These are phyloP conservation scores for Bullera alba DNA, from an alignment of 768 basidiomycete genomes.

Conservation along the genomic window DNA sequence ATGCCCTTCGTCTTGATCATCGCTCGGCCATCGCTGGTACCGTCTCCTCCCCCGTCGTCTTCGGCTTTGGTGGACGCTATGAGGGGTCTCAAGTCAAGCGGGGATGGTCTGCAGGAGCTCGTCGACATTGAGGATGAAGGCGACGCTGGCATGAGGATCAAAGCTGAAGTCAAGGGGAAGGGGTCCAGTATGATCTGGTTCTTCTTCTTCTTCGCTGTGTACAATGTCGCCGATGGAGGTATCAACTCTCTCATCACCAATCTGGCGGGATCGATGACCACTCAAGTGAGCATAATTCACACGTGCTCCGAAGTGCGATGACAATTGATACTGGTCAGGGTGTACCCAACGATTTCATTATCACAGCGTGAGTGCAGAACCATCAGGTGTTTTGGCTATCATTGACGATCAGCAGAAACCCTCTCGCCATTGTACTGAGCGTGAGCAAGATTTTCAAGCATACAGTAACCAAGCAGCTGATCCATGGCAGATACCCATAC, in stretches of 20 bases:
- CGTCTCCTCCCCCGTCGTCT: constrained; percentile 8
- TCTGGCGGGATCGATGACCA: constrained; percentile 35
- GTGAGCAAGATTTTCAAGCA: not conserved
- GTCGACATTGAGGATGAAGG: too few species aligned
- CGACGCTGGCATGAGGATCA: too few species aligned
- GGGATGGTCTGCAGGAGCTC: too few species aligned
- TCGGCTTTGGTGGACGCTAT: constrained; percentile 10
- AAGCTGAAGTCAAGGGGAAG: too few species aligned
- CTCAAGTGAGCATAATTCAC: constrained; percentile 7
- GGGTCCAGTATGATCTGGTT: too few species aligned
- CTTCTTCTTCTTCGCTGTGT: constrained; percentile 34
- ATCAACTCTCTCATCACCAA: constrained; percentile 28
- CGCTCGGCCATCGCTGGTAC: constrained; percentile 7
- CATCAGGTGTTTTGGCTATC: not conserved
- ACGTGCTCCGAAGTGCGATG: too few species aligned
- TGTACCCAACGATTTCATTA: constrained; percentile 37
- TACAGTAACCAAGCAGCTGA: not conserved
- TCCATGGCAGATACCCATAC: constrained; percentile 9
- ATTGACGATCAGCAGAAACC: constrained; percentile 7
- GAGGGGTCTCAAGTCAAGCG: too few species aligned
- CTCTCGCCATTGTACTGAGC: constrained; percentile 9
- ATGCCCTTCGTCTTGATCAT: constrained; percentile 12
- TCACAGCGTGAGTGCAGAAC: constrained; percentile 15
- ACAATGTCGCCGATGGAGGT: constrained; percentile 34
- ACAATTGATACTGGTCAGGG: too few species aligned